Evolutionary conservation across 192 early-diverging fungal species (phyloP).

Genomic region (Coemansia sp.): DNA sequence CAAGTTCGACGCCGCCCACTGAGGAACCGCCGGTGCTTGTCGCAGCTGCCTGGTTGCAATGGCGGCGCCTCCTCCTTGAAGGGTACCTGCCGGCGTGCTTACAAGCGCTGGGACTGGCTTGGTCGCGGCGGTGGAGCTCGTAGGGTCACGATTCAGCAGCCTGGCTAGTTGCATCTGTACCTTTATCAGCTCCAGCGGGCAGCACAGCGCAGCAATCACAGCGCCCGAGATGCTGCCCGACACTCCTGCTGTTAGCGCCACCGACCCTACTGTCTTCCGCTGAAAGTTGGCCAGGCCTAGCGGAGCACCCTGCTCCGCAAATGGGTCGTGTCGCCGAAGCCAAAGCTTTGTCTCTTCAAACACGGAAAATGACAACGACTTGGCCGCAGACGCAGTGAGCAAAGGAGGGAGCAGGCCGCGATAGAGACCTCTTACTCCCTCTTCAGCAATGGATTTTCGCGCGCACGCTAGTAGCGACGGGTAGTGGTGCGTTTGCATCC

Average conservation of each 20-base stretch:
- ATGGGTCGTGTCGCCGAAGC: conserved; percentile 39
- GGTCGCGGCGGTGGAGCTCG: not conserved
- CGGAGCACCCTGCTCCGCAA: not conserved
- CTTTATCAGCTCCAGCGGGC: conserved; percentile 77
- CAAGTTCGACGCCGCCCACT: conserved; percentile 39
- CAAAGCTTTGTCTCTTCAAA: conserved; percentile 72
- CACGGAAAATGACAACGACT: conserved; percentile 86
- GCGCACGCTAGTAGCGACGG: conserved; percentile 75
- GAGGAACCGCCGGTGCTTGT: conserved; percentile 9
- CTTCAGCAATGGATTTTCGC: conserved; percentile 67
- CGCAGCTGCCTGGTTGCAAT: not conserved
- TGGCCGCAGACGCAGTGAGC: conserved; percentile 78
- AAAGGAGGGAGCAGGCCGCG: conserved; percentile 81
- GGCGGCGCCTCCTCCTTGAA: not conserved
- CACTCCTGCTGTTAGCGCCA: conserved; percentile 47
- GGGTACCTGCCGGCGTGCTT: not conserved
- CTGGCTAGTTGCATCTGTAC: conserved; percentile 70
- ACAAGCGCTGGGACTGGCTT: conserved; percentile 19
- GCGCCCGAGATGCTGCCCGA: conserved; percentile 63
- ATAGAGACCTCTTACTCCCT: conserved; percentile 84
- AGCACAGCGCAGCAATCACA: conserved; percentile 65
- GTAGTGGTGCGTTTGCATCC: conserved; percentile 94
- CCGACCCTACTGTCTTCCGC: conserved; percentile 43
- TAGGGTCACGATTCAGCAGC: conserved; percentile 40
- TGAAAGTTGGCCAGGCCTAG: conserved; percentile 36